Evolutionary conservation across 2,329 filamentous ascomycete species (phyloP).

Genomic region (Botrytis sinoallii): DNA sequence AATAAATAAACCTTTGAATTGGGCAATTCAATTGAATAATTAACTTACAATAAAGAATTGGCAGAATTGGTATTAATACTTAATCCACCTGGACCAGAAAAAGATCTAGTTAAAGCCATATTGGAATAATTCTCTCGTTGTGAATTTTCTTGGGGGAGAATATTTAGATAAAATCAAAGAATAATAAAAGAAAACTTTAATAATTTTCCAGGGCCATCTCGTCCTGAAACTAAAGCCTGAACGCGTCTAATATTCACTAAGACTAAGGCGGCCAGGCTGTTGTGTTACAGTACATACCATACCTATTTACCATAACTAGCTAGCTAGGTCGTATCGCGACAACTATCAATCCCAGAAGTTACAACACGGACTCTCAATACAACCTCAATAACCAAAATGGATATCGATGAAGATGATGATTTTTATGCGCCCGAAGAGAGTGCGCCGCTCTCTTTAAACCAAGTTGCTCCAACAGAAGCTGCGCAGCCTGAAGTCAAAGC

Average conservation of each 20-base stretch:
- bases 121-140: neutral
- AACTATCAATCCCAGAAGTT: slow-evolving; percentile 1
- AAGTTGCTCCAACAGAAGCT: slow-evolving; percentile 29
- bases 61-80: slow-evolving; percentile 63
- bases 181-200: neutral
- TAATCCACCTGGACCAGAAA: slow-evolving; percentile 57
- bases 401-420: slow-evolving; percentile 66
- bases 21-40: neutral
- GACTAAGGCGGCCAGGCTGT: neutral
- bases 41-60: slow-evolving; percentile 53
- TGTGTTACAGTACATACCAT: neutral
- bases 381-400: slow-evolving; percentile 47
- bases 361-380: slow-evolving; percentile 10
- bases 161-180: neutral
- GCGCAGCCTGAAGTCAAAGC: slow-evolving; percentile 32
- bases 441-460: slow-evolving; percentile 32
- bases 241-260: slow-evolving; percentile 15
- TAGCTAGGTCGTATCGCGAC: neutral
- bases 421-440: slow-evolving; percentile 62
- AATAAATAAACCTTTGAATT: slow-evolving; percentile 1
- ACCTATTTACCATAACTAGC: neutral
- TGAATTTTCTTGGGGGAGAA: neutral
- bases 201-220: neutral
- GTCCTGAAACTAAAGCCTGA: neutral
- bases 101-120: slow-evolving; percentile 48